Percentiles rank a stretch among this genome's conserved stretches.
phyloP scores from a whole-genome alignment of 306 rosid species.

The Fragaria nilgerrensis region DNA sequence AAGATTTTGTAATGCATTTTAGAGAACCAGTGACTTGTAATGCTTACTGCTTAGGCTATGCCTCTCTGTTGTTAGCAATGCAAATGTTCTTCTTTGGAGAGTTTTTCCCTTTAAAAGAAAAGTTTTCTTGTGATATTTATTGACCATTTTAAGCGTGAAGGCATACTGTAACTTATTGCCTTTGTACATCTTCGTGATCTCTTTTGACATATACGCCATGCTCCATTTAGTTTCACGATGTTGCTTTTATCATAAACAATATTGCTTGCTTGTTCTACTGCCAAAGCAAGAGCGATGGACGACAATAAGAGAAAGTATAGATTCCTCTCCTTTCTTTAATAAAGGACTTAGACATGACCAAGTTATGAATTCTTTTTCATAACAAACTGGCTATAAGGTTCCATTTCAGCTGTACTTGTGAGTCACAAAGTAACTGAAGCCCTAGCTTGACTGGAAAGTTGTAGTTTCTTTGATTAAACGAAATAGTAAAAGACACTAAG shows the following conservation, averaged over 20 bases:
- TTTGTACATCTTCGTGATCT: background rate
- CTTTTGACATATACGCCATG: background rate
- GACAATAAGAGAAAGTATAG: background rate
- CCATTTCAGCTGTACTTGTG: background rate
- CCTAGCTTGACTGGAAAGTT: background rate
- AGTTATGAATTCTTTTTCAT: background rate
- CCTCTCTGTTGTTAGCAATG: constrained; percentile 5
- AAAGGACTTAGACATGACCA: background rate
- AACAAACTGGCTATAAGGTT: background rate
- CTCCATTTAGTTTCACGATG: background rate
- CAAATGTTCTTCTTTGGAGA: background rate
- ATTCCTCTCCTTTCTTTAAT: background rate
- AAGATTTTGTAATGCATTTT: constrained; percentile 25
- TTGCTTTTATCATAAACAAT: background rate
- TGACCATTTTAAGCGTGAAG: background rate
- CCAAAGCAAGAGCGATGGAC: background rate
- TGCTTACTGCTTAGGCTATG: background rate
- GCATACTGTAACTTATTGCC: background rate
- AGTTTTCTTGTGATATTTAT: background rate
- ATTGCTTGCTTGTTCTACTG: background rate
- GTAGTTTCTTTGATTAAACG: background rate
- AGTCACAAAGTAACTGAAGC: background rate
- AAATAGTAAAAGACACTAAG: background rate
- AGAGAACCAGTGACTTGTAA: constrained; percentile 8
- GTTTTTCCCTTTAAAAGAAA: background rate